A percentile compares a stretch with the other conserved stretches of the same genome.
These are phyloP conservation scores for Micromonas commoda DNA, from an alignment of 139 green algal genomes.

Conservation along the genomic window DNA sequence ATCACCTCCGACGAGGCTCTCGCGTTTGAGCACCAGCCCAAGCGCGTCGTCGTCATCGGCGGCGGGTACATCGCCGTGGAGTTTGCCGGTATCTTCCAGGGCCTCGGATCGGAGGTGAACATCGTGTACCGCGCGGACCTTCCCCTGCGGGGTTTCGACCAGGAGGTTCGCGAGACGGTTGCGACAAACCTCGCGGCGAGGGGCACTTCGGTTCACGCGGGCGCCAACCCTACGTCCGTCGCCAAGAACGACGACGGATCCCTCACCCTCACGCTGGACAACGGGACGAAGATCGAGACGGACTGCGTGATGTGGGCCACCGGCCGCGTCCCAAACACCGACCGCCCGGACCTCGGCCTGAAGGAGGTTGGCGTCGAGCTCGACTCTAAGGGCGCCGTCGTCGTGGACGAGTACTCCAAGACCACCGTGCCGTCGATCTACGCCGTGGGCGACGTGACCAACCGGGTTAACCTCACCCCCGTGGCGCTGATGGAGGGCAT, in stretches of 20 bases:
- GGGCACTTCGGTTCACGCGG: constrained; percentile 56
- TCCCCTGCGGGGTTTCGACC: constrained; percentile 58
- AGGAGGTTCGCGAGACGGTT: constrained; percentile 45
- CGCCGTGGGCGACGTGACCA: constrained; percentile 90
- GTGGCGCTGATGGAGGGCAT: constrained; percentile 94
- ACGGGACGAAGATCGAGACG: constrained; percentile 31
- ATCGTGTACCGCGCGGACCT: constrained; percentile 60
- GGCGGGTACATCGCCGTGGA: constrained; percentile 94
- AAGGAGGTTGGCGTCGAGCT: constrained; percentile 48
- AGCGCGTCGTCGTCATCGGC: constrained; percentile 76
- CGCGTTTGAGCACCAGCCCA: constrained; percentile 60
- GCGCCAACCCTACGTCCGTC: constrained; percentile 33
- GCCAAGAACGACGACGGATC: constrained; percentile 2
- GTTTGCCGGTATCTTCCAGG: constrained; percentile 89
- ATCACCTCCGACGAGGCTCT: constrained; percentile 92
- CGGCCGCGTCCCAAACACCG: constrained; percentile 71
- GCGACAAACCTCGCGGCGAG: constrained; percentile 46
- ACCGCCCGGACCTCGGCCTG: constrained; percentile 25
- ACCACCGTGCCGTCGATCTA: constrained; percentile 80
- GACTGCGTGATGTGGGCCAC: constrained; percentile 75
- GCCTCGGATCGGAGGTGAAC: constrained; percentile 77
- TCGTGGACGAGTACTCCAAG: constrained; percentile 76
- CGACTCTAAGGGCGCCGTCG: constrained; percentile 53
- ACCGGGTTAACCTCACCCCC: constrained; percentile 89
- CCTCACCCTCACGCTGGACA: constrained; percentile 34